These are phyloP conservation scores for Mikania micrantha DNA, from an alignment of 129 eudicot genomes.

Conservation along the genomic window DNA sequence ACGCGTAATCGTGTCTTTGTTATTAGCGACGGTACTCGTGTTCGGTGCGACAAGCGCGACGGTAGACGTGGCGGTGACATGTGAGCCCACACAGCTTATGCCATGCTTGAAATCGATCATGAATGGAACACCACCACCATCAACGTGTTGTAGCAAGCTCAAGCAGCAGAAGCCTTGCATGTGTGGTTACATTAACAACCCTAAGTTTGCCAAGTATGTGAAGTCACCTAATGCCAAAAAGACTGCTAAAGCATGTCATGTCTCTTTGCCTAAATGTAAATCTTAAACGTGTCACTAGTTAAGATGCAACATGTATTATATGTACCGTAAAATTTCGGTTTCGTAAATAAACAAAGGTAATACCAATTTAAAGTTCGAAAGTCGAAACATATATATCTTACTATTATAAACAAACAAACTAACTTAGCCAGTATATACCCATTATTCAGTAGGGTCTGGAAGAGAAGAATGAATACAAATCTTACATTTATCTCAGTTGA, in stretches of 20 bases:
- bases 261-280: conserved; percentile 26
- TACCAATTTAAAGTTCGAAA: not conserved
- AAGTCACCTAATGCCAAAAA: conserved; percentile 46
- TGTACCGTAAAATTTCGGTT: no score
- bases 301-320: not conserved
- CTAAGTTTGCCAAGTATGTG: conserved; percentile 16
- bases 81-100: not conserved
- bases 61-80: not conserved
- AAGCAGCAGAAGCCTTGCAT: not conserved
- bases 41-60: not conserved
- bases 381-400: no score
- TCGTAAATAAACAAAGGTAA: not conserved
- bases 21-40: not conserved
- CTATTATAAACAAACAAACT: no score
- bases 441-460: no score
- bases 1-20: not conserved
- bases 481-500: no score
- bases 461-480: no score
- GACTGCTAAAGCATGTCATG: conserved; percentile 24
- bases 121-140: not conserved
- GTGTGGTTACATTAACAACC: conserved; percentile 1
- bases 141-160: not conserved
- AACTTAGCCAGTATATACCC: no score
- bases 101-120: not conserved
- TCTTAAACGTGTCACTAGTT: not conserved